Evolutionary conservation across 2,329 filamentous ascomycete species (phyloP), one percentile per base, ranked within the genome.

Genomic region (Monosporascus sp.): DNA sequence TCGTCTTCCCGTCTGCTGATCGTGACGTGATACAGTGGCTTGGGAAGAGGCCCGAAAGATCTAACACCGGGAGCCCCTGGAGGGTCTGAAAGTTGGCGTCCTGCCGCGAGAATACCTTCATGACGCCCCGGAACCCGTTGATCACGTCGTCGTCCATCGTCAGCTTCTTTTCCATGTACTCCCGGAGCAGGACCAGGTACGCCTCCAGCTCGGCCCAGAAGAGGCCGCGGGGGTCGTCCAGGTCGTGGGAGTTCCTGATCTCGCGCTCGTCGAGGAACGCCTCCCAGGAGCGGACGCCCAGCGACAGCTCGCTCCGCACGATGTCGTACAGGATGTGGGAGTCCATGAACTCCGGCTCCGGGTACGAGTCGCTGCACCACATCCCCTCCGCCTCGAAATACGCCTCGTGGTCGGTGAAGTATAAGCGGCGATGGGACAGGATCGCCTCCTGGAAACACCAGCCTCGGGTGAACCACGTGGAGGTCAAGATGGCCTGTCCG

Each of bases 391-490:
- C 24, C 15, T 55, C 37, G 11, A 53, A 53, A 1, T 49, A 2
- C 39, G 48, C 24, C 25, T 55, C 49, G 15, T 45, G 35, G 17
- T 55, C 54, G 18, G 48, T 53, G 22, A 53, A 55, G 18, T 53
- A 55, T 14, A 55, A 15, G 2, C 48, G 48, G 7, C 48, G 24
- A 0, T 22, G 18, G 5, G 54, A 52, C 2, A 55, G 48, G 3
- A 47, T 20, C 3, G 38, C 46, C 38, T 55, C 54, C 22, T 55
- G 54, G n/a, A 55, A 55, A 15, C 51, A 55, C 54, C 54, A 55
- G n/a, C 54, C 54, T 14, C 54, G 38, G 7, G 18, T 50, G 15
- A 44, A 50, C 54, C 50, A 55, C 17, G 27, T 37, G 9, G 48
- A 48, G 2, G 18, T 22, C 9, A 18, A 36, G 35, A 53, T 38